phyloP scores from a whole-genome alignment of 1,139 yeast genomes.

The Candida tropicalis region DNA sequence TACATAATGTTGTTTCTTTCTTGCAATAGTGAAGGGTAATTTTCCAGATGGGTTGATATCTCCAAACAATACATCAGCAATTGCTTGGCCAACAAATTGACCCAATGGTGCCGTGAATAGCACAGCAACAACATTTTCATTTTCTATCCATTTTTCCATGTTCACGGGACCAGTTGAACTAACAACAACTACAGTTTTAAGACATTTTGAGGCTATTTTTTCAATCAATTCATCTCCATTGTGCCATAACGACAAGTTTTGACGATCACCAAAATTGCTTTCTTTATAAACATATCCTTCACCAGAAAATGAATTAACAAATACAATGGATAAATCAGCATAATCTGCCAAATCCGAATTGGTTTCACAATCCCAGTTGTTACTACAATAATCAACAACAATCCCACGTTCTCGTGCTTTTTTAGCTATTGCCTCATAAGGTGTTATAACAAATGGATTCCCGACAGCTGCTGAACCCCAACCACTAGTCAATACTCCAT shows the following conservation, averaged over 20 bases:
- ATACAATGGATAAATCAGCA: constrained; percentile 55
- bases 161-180: constrained; percentile 63
- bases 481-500: constrained; percentile 51
- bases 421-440: constrained; percentile 52
- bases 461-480: constrained; percentile 58
- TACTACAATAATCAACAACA: constrained; percentile 45
- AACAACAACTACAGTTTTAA: constrained; percentile 58
- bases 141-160: constrained; percentile 60
- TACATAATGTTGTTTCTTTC: constrained; percentile 55
- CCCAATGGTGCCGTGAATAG: constrained; percentile 61
- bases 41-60: constrained; percentile 63
- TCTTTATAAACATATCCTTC: constrained; percentile 63
- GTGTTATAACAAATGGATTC: constrained; percentile 57
- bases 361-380: constrained; percentile 47
- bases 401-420: constrained; percentile 47
- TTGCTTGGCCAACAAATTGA: constrained; percentile 49
- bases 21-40: constrained; percentile 65
- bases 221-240: constrained; percentile 59
- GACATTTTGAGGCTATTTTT: constrained; percentile 49
- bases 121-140: constrained; percentile 60
- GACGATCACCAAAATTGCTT: constrained; percentile 62
- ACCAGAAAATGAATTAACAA: constrained; percentile 57
- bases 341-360: constrained; percentile 47
- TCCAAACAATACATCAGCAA: constrained; percentile 54
- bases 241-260: constrained; percentile 59